Conservation (phyloP, 2,329 filamentous ascomycete species). For the Pseudocercospora cruenta region DNA sequence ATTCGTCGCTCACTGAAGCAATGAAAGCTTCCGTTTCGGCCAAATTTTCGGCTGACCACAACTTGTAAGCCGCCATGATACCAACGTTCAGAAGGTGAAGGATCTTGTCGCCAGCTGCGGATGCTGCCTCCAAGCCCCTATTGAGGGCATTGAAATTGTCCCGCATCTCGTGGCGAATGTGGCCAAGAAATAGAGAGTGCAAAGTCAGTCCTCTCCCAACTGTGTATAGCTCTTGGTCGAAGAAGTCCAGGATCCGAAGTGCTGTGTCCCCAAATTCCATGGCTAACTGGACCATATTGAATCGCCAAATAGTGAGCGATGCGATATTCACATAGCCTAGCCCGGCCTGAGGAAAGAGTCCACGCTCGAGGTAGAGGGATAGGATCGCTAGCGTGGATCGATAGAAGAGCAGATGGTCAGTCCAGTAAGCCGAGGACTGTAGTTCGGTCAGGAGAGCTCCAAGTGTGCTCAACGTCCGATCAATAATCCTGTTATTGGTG, state of each 20-base stretch:
- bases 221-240: conserved; percentile 65
- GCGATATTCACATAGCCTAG: conserved; percentile 70
- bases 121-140: conserved; percentile 67
- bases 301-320: conserved; percentile 68
- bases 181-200: conserved; percentile 70
- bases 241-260: conserved; percentile 66
- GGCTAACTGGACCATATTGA: conserved; percentile 71
- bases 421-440: conserved; percentile 65
- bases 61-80: conserved; percentile 65
- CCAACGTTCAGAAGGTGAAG: conserved; percentile 74
- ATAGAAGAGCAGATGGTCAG: conserved; percentile 71
- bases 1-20: conserved; percentile 72
- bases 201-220: conserved; percentile 70
- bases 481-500: conserved; percentile 43
- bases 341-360: conserved; percentile 70
- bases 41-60: conserved; percentile 71
- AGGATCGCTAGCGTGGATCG: conserved; percentile 70
- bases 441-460: conserved; percentile 65
- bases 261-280: conserved; percentile 66
- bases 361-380: conserved; percentile 65
- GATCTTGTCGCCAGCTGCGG: conserved; percentile 70
- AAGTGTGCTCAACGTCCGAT: conserved; percentile 63
- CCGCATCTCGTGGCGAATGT: conserved; percentile 66
- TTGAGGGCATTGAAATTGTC: conserved; percentile 65
- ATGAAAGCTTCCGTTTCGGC: conserved; percentile 72